Evolutionary conservation across 164 flowering plant genomes (phyloP).

Genomic region (Aristolochia contorta): DNA sequence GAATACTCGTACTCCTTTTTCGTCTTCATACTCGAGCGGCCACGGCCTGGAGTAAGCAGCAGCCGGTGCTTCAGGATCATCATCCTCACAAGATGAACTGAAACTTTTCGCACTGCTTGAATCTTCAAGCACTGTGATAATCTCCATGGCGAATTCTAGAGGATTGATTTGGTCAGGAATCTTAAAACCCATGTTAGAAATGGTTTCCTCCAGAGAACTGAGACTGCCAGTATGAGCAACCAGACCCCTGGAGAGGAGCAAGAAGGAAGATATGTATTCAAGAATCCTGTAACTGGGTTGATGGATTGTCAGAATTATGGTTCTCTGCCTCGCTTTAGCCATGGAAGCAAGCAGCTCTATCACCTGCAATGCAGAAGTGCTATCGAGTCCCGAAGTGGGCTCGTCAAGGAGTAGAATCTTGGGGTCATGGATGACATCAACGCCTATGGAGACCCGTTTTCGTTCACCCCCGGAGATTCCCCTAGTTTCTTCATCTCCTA

Average conservation of each 20-base stretch:
- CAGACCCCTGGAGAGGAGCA: slow-evolving; percentile 66
- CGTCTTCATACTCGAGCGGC: slow-evolving; percentile 15
- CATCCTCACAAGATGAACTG: background rate
- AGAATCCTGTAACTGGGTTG: slow-evolving; percentile 85
- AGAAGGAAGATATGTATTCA: slow-evolving; percentile 43
- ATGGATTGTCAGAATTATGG: slow-evolving; percentile 68
- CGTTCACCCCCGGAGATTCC: slow-evolving; percentile 92
- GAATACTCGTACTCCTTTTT: slow-evolving; percentile 13
- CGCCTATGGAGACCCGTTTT: slow-evolving; percentile 78
- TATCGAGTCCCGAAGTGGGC: slow-evolving; percentile 93
- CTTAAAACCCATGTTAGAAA: slow-evolving; percentile 35
- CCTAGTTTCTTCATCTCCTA: slow-evolving; percentile 77
- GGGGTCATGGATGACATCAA: slow-evolving; percentile 84
- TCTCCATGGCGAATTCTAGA: slow-evolving; percentile 82
- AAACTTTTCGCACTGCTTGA: slow-evolving; percentile 6
- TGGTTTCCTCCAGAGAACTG: slow-evolving; percentile 49
- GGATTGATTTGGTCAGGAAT: slow-evolving; percentile 68
- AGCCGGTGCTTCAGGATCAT: slow-evolving; percentile 9
- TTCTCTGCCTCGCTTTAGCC: slow-evolving; percentile 52
- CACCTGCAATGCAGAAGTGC: slow-evolving; percentile 76
- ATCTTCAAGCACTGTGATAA: slow-evolving; percentile 35
- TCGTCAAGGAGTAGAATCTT: slow-evolving; percentile 72
- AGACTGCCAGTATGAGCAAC: slow-evolving; percentile 67
- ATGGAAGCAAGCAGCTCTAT: slow-evolving; percentile 59
- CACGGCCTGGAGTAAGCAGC: slow-evolving; percentile 14